Evolutionary conservation across 1,284 basidiomycete genomes (phyloP), one percentile per base, ranked within the genome.

Genomic region (Lignosus rhinocerotis): DNA sequence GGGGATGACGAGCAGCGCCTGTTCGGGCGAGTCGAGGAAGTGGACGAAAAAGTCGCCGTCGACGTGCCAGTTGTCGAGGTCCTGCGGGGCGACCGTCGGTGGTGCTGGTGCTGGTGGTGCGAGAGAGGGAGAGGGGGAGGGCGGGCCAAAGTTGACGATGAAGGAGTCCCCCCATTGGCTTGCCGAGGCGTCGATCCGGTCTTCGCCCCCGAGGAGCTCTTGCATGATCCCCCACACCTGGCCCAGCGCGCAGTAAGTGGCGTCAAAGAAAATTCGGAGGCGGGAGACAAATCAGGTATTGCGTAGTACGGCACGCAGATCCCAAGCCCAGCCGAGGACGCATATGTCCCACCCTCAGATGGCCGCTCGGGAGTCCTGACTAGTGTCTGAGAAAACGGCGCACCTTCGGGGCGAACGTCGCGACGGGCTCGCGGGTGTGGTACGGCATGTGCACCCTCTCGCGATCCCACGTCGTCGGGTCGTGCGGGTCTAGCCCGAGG

Each of bases 41-140:
- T 86, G 84, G 39, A 83, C 78, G 69, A 85, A 86, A 67, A 85
- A 86, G 66, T 86, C 84, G 34, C 84, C 84, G 69, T 85, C 84
- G 49, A 84, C 81, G 68, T 87, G 84, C 83, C 84, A 87, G 63
- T 84, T 84, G 61, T 78, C 77, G 56, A 86, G 69, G 58, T 81
- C 76, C 55, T 70, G 65, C 7, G 80, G 80, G 30, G n/a, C 41
- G 43, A n/a, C 4, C 8, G n/a, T 10, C 6, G 19, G 41, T 9
- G 41, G 17, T 17, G 41, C n/a, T 21, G 19, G 41, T 8, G 5
- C 16, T 4, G 5, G 41, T 3, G n/a, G 43, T 25, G 43, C 21
- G 21, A 16, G 36, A 38, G 36, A n/a, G 9, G 36, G 36, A 39
- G 77, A 76, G 46, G 76, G 70, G 45, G 78, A 77, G 8, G 76